Evolutionary conservation across 176 grass and related monocot species (phyloP).

Genomic region (Alloteropsis semialata): DNA sequence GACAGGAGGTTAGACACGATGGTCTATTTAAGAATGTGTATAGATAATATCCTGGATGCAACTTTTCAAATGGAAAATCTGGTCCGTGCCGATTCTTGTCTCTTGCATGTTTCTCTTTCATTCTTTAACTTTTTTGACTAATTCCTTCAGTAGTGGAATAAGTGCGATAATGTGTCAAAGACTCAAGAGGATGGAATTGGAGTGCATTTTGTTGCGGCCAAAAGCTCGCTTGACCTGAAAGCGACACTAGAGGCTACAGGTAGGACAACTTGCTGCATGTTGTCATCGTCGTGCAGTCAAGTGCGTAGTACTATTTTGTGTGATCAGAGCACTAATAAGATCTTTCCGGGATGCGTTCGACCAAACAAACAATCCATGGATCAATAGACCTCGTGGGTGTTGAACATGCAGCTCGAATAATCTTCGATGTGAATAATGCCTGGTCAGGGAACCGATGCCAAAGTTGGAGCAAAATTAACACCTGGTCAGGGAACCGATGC

Average conservation of each 20-base stretch:
- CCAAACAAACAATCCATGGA: background rate
- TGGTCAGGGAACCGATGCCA: constrained; percentile 32
- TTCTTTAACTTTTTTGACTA: background rate
- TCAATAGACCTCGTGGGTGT: background rate
- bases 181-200: constrained; percentile 3
- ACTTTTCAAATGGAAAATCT: background rate
- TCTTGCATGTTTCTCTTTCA: background rate
- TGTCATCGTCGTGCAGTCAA: background rate
- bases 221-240: constrained; percentile 21
- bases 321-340: background rate
- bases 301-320: background rate
- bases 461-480: constrained; percentile 20
- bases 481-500: background rate
- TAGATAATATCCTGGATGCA: background rate
- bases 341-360: background rate
- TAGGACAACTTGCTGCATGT: background rate
- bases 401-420: background rate
- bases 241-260: background rate
- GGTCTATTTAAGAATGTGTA: background rate
- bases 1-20: background rate
- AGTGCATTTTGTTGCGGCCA: background rate
- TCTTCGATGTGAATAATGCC: background rate
- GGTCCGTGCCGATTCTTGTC: background rate
- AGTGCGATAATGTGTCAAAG: background rate
- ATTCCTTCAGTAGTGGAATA: background rate